Base-by-base conservation (phyloP, 208 protist genomes). In the Leishmania amazonensis region DNA sequence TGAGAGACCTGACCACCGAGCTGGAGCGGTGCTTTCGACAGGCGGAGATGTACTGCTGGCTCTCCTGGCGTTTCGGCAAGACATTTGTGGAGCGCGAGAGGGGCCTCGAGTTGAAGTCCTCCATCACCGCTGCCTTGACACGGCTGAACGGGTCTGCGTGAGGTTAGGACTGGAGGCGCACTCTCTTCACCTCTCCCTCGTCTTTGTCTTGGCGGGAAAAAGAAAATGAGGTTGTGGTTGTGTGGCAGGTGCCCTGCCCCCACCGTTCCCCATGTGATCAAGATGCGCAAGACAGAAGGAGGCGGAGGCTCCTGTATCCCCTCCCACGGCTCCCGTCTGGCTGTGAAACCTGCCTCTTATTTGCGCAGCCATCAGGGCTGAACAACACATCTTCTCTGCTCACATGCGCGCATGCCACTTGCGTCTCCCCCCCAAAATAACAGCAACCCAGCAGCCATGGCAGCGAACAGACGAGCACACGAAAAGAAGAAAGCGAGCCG, bases 41-140 rank as follows among this genome's bases (percentile, higher is more conserved):
- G 40, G 87, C 90, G 13, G 91, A 96, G 79, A 89, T 93, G 85
- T 97, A 98, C 82, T 94, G 90, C 71, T 98, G 95, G 95, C 87
- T 98, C 31, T 87, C 89, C 47, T 98, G 93, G 91, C 90, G 93
- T 31, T 96, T 97, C 78, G 87, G 85, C 2, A 88, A 83, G n/a
- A 95, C 93, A 21, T 97, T 96, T 85, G 65, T 89, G 40, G 79
- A 96, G 65, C 81, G 84, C 8, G 93, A 91, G 67, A 75, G 49
- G 13, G 92, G 88, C 7, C 76, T 86, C 3, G 75, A 77, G 15
- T 60, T 96, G 45, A 96, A 94, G 83, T 72, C 81, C 7, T 31
- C 40, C 42, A 81, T 86, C 40, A 72, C 85, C 9, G 62, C 73
- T 28, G 85, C 87, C 73, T 91, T 95, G 49, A 83, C 78, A 1